A percentile compares a stretch with the other conserved stretches of the same genome.
phyloP scores from a whole-genome alignment of 805 yeast species.

The Lachancea sp. region DNA sequence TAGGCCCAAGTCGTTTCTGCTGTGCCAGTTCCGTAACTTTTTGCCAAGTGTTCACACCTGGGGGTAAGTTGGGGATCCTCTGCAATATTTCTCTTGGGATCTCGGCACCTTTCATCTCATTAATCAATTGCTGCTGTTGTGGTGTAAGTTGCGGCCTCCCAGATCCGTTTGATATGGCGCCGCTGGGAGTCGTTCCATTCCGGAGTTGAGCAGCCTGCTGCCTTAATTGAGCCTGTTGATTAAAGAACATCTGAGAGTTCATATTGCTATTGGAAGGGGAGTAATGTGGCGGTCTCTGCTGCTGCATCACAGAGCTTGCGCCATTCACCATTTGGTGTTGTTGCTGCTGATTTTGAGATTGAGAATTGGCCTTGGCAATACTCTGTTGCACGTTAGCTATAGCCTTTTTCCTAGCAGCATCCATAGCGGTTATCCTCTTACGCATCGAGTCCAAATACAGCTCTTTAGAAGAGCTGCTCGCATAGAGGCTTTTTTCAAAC shows the following conservation, averaged over 20 bases:
- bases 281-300: slow-evolving; percentile 16
- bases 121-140: slow-evolving; percentile 36
- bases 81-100: slow-evolving; percentile 64
- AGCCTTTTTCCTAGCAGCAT: slow-evolving; percentile 30
- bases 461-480: slow-evolving; percentile 49
- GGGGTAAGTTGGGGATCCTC: slow-evolving; percentile 71
- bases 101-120: slow-evolving; percentile 54
- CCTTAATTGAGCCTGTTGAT: slow-evolving; percentile 47
- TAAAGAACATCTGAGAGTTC: slow-evolving; percentile 36
- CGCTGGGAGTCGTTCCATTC: slow-evolving; percentile 11
- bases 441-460: slow-evolving; percentile 49
- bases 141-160: slow-evolving; percentile 23
- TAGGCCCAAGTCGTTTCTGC: slow-evolving; percentile 51
- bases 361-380: slow-evolving; percentile 20
- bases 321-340: too few relatives aligned
- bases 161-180: slow-evolving; percentile 4
- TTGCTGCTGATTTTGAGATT: slow-evolving; percentile 24
- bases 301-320: too few relatives aligned
- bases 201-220: slow-evolving; percentile 44
- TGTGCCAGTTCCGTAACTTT: slow-evolving; percentile 61
- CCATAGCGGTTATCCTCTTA: slow-evolving; percentile 39
- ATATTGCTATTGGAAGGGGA: slow-evolving; percentile 21
- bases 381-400: slow-evolving; percentile 11
- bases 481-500: slow-evolving; percentile 60
- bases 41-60: slow-evolving; percentile 74